Base-by-base conservation (phyloP, 1,284 basidiomycete genomes). In the Chiua sp. region DNA sequence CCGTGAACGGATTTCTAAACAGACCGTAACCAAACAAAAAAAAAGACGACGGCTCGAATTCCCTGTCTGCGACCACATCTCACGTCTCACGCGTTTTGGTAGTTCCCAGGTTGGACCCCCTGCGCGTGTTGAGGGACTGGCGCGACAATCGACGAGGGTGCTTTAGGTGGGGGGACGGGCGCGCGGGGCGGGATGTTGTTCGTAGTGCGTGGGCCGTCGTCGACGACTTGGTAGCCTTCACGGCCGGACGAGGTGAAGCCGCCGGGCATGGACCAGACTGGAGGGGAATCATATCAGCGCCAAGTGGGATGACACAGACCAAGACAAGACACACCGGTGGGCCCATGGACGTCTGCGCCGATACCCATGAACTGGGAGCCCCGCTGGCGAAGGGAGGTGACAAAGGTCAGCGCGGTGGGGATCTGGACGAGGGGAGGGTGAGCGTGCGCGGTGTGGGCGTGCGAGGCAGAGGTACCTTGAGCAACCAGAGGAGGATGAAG, bases 221-320 rank as follows among this genome's bases (percentile, higher is more conserved):
- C 89, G 18, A 93, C 83, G 47, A 81, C 83, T 69, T 93, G 89
- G 72, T 93, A 93, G 4, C 90, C 90, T 55, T 86, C 85, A 47
- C 86, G 78, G 35, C 79, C 79, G 48, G 76, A 67, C 13, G 82
- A 82, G 0, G 86, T 86, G 72, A 92, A 91, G 0, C 90, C 91
- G 22, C 91, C 91, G 4, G 91, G 92, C 91, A 93, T 93, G 23
- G 90, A 86, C 91, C 91, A 93, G 20, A 93, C 91, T 93, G 64
- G 49, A 62, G 10, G 3, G 8, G 13, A n/a, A 22, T n/a, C 10
- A 55, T 16, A 56, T 51, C 16, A 13, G 15, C 11, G 15, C 12
- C 0, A 15, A 22, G 26, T 16, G 30, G 20, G 7, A 23, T 44
- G 16, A 18, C 8, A 6, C 20, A 26, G 32, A 12, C 7, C 15